phyloP scores from a whole-genome alignment of 1,139 yeast genomes.

The Candida sanyaensis region DNA sequence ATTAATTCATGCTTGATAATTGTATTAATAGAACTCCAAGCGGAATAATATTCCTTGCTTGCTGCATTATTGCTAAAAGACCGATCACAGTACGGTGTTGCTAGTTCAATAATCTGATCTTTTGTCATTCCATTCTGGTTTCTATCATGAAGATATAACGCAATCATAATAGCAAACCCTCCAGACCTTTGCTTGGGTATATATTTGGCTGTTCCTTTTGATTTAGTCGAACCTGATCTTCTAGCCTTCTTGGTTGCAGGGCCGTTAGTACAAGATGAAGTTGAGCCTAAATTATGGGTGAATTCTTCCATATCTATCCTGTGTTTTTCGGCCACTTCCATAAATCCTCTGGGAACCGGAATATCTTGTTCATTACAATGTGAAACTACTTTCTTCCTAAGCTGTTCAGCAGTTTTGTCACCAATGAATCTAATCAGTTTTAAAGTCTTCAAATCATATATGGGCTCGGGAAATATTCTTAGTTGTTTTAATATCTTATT shows the following conservation, averaged over 20 bases:
- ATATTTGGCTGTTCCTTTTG: conserved; percentile 34
- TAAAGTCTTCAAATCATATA: conserved; percentile 53
- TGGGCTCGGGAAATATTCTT: conserved; percentile 38
- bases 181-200: conserved; percentile 83
- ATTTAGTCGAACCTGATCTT: not conserved
- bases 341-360: conserved; percentile 40
- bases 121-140: conserved; percentile 56
- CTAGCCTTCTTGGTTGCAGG: conserved; percentile 26
- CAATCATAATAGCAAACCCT: conserved; percentile 79
- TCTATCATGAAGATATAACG: conserved; percentile 57
- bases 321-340: conserved; percentile 12
- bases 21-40: conserved; percentile 76
- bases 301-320: conserved; percentile 12
- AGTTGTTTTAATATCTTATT: conserved; percentile 51
- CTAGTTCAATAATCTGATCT: conserved; percentile 57
- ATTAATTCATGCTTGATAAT: conserved; percentile 66
- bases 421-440: conserved; percentile 59
- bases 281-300: conserved; percentile 8
- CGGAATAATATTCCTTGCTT: conserved; percentile 65
- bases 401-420: conserved; percentile 53
- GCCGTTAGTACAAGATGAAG: conserved; percentile 12
- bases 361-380: conserved; percentile 50
- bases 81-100: conserved; percentile 62
- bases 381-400: conserved; percentile 39
- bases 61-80: conserved; percentile 67